These are phyloP conservation scores for Penicillium antarcticum DNA, from an alignment of 495 filamentous ascomycete genomes.

Conservation along the genomic window DNA sequence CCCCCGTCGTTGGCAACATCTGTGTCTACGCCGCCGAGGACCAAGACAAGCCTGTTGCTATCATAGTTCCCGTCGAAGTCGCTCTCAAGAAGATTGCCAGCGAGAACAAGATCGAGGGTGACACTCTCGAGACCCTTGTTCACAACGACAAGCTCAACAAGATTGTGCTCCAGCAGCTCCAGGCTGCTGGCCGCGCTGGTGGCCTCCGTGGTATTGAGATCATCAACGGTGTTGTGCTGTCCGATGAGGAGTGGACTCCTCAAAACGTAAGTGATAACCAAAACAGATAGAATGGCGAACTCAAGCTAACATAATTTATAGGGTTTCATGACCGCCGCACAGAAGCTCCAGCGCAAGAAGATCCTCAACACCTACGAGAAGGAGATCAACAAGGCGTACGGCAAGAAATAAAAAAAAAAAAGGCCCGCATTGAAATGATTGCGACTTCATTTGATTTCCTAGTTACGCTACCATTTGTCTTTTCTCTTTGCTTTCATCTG, in stretches of 20 bases:
- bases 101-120: conserved; percentile 66
- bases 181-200: conserved; percentile 67
- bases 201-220: conserved; percentile 86
- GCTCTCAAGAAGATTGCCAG: conserved; percentile 80
- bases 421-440: not conserved
- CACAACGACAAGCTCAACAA: conserved; percentile 78
- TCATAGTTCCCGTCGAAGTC: conserved; percentile 87
- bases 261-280: conserved; percentile 71
- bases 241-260: conserved; percentile 96
- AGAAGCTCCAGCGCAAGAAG: conserved; percentile 56
- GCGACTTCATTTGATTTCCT: conserved; percentile 2
- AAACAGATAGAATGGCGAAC: not conserved
- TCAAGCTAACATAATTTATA: conserved; percentile 22
- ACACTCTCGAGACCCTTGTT: conserved; percentile 71
- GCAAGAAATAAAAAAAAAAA: conserved; percentile 36
- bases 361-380: conserved; percentile 44
- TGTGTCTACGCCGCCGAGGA: conserved; percentile 84
- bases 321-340: conserved; percentile 53
- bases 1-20: conserved; percentile 85
- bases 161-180: conserved; percentile 79
- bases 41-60: conserved; percentile 84
- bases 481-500: conserved; percentile 6
- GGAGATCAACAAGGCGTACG: conserved; percentile 48
- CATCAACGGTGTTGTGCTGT: conserved; percentile 85
- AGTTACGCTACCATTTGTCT: not conserved